Base-by-base conservation (phyloP, 768 basidiomycete species). In the Russula sp. region DNA sequence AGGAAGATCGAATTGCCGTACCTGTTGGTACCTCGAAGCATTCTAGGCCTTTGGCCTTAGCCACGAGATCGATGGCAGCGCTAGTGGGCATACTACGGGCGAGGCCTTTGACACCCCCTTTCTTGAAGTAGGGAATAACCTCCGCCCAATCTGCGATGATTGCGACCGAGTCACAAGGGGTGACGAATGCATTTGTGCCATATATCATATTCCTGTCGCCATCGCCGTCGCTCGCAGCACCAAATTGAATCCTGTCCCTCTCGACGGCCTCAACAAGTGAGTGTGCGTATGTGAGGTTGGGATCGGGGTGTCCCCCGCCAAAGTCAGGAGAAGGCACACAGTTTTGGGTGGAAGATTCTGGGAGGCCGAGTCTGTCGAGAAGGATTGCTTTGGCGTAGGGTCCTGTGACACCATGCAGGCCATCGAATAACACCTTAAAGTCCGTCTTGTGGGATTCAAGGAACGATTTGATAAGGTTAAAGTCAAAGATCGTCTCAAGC, bases 151-250 rank as follows among this genome's bases (percentile, higher is more conserved):
- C 88, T 36, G 97, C 97, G 72, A 99, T 99, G 79, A 99, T 94
- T 30, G 97, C 97, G 64, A 99, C 96, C 10, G 92, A 95, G 77
- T 99, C 97, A 9, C 89, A 91, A 18, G 97, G 97, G 13, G 96
- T 98, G 67, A 99, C 97, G 75, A 99, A 99, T 51, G 97, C 97
- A 66, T 90, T 89, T 75, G 90, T 89, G 70, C 97, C 97, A 76
- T 99, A 99, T 73, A 99, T 98, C 97, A 99, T 98, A 81, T 99
- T 98, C 67, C 97, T 79, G 75, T 98, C 97, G 46, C 97, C 96
- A 70, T 98, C 97, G 32, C 97, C 97, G 73, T 99, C 97, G 66
- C 88, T 91, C 9, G 97, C 97, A 36, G 97, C 97, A 61, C 97
- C 97, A 71, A 99, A 98, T 50, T 84, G 81, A 69, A 98, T 94